Percentiles rank a stretch among this genome's conserved stretches.
These are phyloP conservation scores for Verticillium nubilum DNA, from an alignment of 2,329 filamentous ascomycete species.

Conservation along the genomic window DNA sequence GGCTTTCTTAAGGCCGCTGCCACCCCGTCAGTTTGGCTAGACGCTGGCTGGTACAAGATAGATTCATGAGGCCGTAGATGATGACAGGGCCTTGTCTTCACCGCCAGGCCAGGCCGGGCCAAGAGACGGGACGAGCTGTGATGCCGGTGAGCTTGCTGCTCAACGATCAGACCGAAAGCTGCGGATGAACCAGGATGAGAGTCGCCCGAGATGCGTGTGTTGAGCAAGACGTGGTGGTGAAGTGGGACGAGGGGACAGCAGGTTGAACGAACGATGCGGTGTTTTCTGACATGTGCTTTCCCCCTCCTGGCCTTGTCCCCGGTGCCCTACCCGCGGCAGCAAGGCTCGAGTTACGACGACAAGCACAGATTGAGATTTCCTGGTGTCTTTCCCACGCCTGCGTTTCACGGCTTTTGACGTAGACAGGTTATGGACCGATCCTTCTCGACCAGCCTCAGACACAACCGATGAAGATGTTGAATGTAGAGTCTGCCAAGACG, in stretches of 20 bases:
- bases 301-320: background rate
- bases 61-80: background rate
- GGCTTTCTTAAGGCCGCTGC: background rate
- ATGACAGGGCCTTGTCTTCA: background rate
- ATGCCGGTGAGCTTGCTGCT: background rate
- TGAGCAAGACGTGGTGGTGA: background rate
- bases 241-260: background rate
- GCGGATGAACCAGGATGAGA: background rate
- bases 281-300: conserved; percentile 3
- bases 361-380: background rate
- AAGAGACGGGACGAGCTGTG: background rate
- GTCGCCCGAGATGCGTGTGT: background rate
- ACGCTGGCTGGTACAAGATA: background rate
- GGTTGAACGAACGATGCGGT: conserved; percentile 1
- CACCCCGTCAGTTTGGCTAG: background rate
- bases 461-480: background rate
- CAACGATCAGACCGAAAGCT: background rate
- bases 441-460: background rate
- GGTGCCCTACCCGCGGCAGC: background rate
- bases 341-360: background rate
- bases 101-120: background rate
- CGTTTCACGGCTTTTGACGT: background rate
- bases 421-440: background rate
- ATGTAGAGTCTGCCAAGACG: background rate
- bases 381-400: background rate